phyloP scores from a whole-genome alignment of 1,139 yeast genomes.

The Diutina siamensis region DNA sequence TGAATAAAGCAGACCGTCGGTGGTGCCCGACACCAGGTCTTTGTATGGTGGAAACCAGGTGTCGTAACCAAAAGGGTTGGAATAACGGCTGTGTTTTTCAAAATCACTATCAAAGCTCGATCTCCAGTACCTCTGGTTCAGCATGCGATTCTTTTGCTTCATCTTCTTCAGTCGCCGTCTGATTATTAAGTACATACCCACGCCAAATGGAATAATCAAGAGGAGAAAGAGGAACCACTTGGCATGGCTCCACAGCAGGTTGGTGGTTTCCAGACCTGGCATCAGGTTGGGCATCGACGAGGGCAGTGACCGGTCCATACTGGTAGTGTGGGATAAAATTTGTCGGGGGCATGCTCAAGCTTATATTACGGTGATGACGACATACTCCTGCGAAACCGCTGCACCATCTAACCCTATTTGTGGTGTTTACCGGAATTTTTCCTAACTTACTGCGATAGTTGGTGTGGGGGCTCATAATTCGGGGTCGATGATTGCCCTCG shows the following conservation, averaged over 20 bases:
- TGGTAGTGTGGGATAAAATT: not conserved
- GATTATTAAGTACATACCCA: not conserved
- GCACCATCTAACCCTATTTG: not conserved
- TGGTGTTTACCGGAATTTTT: not conserved
- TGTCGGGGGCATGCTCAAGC: not conserved
- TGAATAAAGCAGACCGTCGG: slow-evolving; percentile 10
- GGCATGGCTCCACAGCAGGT: not conserved
- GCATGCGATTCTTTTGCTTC: too few species aligned
- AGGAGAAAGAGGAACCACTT: slow-evolving; percentile 5
- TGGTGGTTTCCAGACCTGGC: slow-evolving; percentile 4
- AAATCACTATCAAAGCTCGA: slow-evolving; percentile 1
- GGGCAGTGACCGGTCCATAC: slow-evolving; percentile 1
- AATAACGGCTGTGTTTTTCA: not conserved
- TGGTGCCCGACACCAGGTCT: not conserved
- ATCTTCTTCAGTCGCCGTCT: not conserved
- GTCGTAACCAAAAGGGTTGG: not conserved
- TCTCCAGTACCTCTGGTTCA: not conserved
- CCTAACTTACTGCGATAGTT: too few species aligned
- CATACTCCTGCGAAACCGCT: slow-evolving; percentile 5
- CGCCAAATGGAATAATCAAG: not conserved
- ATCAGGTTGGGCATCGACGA: slow-evolving; percentile 2
- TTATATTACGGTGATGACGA: not conserved
- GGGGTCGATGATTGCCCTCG: too few species aligned
- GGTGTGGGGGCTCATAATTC: too few species aligned
- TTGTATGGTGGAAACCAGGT: not conserved